These are phyloP conservation scores for Colletotrichum orchidophilum DNA, from an alignment of 2,329 filamentous ascomycete species.

Conservation along the genomic window DNA sequence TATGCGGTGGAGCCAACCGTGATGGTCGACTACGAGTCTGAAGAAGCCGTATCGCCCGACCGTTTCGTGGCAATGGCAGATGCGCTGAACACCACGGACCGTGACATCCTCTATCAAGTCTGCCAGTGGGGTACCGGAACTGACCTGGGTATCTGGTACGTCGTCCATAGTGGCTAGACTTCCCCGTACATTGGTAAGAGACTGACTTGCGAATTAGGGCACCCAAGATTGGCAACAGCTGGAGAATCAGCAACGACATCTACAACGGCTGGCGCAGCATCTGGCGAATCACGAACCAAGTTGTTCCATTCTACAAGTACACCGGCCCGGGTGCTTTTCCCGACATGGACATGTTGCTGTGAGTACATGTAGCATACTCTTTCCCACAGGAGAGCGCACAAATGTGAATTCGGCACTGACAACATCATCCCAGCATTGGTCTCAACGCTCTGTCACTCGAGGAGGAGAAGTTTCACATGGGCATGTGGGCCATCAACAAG, in stretches of 20 bases:
- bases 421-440: slow-evolving; percentile 48
- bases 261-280: slow-evolving; percentile 60
- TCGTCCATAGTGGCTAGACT: not conserved
- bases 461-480: slow-evolving; percentile 63
- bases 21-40: slow-evolving; percentile 52
- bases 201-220: slow-evolving; percentile 12
- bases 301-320: slow-evolving; percentile 54
- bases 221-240: slow-evolving; percentile 49
- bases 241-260: slow-evolving; percentile 64
- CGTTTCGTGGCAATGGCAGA: slow-evolving; percentile 58
- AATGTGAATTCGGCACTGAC: not conserved
- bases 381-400: no score
- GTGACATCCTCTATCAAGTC: slow-evolving; percentile 57
- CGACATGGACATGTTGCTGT: slow-evolving; percentile 63
- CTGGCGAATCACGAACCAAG: slow-evolving; percentile 62
- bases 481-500: slow-evolving; percentile 62
- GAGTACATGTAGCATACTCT: slow-evolving; percentile 32
- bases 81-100: slow-evolving; percentile 49
- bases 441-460: slow-evolving; percentile 53
- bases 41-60: slow-evolving; percentile 48
- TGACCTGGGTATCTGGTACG: slow-evolving; percentile 55
- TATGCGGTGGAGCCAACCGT: slow-evolving; percentile 53
- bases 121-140: slow-evolving; percentile 64
- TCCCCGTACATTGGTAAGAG: not conserved
- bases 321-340: slow-evolving; percentile 58